Conservation (phyloP, 768 basidiomycete genomes). For the Termitomyces sp. region DNA sequence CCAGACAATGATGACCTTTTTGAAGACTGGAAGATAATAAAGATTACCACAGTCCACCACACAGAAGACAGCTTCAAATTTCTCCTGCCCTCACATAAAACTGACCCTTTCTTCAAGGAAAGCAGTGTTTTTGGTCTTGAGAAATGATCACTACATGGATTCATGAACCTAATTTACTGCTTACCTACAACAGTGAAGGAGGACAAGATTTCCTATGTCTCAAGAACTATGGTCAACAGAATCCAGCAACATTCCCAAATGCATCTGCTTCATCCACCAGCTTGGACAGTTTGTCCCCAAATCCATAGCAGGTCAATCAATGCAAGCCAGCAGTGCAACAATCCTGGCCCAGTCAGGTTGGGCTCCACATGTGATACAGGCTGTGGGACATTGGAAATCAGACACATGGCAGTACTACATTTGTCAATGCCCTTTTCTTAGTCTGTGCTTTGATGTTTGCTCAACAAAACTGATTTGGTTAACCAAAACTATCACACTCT, state of each 20-base stretch:
- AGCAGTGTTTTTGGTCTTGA: not conserved
- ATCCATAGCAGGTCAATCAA: not conserved
- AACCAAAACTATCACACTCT: too few relatives aligned
- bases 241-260: too few relatives aligned
- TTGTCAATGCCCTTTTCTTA: not conserved
- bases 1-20: conserved; percentile 9
- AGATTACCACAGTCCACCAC: not conserved
- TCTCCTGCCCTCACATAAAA: conserved; percentile 12
- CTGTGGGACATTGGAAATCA: not conserved
- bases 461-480: too few relatives aligned
- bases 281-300: not conserved
- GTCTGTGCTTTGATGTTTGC: conserved; percentile 5
- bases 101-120: conserved; percentile 14
- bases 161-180: too few relatives aligned
- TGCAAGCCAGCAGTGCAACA: not conserved
- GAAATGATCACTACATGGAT: too few relatives aligned
- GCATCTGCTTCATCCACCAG: too few relatives aligned
- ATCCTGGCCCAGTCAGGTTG: not conserved
- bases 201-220: too few relatives aligned
- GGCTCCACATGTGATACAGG: not conserved
- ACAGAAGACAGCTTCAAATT: not conserved
- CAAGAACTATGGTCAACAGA: too few relatives aligned
- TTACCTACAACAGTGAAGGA: too few relatives aligned
- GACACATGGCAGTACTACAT: not conserved
- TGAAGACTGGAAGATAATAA: conserved; percentile 3